A percentile compares a stretch with the other conserved stretches of the same genome.
Conservation (phyloP, 441 rosid genomes). For the Eutrema salsugineum region DNA sequence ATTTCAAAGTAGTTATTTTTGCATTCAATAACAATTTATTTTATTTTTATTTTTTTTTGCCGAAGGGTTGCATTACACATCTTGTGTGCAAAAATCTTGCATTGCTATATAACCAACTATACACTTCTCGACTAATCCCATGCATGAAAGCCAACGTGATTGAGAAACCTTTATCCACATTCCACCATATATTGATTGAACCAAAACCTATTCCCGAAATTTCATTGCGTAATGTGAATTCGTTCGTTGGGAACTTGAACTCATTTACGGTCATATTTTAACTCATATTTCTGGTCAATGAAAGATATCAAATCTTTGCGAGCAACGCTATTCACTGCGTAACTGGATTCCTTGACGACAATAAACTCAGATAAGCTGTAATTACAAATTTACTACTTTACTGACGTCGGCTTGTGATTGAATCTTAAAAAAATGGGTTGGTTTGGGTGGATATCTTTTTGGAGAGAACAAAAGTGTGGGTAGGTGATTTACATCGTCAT, state of each 20-base stretch:
- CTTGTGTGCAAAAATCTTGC: neutral
- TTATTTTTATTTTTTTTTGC: no score
- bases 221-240: neutral
- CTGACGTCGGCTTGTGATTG: constrained; percentile 8
- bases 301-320: neutral
- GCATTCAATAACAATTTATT: neutral
- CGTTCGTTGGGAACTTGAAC: no score
- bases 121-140: neutral
- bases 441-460: constrained; percentile 11
- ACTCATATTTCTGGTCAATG: neutral
- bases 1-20: neutral
- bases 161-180: neutral
- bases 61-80: no score
- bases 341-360: neutral
- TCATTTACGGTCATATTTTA: neutral
- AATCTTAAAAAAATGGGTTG: neutral
- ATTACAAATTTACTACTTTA: constrained; percentile 12
- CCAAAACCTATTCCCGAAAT: neutral
- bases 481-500: constrained; percentile 22
- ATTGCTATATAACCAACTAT: neutral
- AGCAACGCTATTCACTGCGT: neutral
- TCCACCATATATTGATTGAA: neutral
- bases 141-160: neutral
- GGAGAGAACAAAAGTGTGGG: constrained; percentile 19
- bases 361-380: constrained; percentile 8